Conservation (phyloP, 2,329 filamentous ascomycete genomes). For the Beauveria sp. region DNA sequence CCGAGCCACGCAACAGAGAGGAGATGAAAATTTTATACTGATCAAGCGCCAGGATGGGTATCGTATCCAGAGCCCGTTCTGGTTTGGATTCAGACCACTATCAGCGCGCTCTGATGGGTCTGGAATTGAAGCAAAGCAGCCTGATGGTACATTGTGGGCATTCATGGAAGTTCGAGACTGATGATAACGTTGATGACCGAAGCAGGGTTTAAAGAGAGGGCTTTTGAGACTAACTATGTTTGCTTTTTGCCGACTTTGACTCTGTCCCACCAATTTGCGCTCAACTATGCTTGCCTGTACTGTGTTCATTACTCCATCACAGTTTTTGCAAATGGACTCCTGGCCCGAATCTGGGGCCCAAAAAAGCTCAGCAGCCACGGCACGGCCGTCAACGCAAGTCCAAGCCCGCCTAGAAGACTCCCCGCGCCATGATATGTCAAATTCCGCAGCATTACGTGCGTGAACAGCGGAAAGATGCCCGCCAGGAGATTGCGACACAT, state of each 20-base stretch:
- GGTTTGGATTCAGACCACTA: neutral
- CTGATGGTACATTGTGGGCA: neutral
- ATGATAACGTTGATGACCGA: constrained; percentile 21
- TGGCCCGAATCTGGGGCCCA: constrained; percentile 60
- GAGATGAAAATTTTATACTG: neutral
- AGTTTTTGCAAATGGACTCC: neutral
- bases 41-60: neutral
- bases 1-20: neutral
- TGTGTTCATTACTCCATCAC: neutral
- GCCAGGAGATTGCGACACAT: constrained; percentile 80
- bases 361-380: constrained; percentile 80
- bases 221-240: neutral
- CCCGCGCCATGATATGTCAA: constrained; percentile 65
- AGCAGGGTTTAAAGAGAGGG: neutral
- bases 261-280: neutral
- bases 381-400: constrained; percentile 60
- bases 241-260: neutral
- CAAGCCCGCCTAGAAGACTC: constrained; percentile 68
- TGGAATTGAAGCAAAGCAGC: constrained; percentile 56
- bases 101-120: constrained; percentile 46
- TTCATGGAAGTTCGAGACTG: neutral
- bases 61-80: neutral
- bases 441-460: constrained; percentile 61
- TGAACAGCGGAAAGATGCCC: constrained; percentile 73
- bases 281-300: too few species aligned